Evolutionary conservation across 2,329 filamentous ascomycete species (phyloP).

Genomic region (Aspergillus proliferans): DNA sequence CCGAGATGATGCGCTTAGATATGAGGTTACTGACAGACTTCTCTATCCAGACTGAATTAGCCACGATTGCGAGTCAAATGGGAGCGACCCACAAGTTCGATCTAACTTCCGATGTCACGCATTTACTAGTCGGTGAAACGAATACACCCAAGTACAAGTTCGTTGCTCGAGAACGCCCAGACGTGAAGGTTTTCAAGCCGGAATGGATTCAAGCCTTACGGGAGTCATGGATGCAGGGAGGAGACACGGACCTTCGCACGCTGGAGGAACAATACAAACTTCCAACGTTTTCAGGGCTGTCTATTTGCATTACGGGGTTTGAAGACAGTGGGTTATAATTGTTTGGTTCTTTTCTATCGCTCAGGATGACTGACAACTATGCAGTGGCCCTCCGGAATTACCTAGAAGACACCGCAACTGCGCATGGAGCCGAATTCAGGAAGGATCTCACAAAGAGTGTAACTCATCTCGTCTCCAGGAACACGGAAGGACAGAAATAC

Average conservation of each 20-base stretch:
- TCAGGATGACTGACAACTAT: conserved; percentile 2
- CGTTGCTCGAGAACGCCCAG: conserved; percentile 80
- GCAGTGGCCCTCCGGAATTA: conserved; percentile 60
- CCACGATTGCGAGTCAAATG: conserved; percentile 61
- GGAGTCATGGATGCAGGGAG: conserved; percentile 71
- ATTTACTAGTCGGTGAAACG: conserved; percentile 83
- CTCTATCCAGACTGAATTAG: conserved; percentile 32
- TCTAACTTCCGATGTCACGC: conserved; percentile 90
- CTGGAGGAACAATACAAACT: conserved; percentile 56
- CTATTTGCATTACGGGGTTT: conserved; percentile 65
- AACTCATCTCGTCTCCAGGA: conserved; percentile 78
- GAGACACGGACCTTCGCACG: conserved; percentile 63
- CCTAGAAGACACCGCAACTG: conserved; percentile 61
- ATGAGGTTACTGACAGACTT: conserved; percentile 4
- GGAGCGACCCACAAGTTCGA: conserved; percentile 84
- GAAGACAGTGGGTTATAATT: conserved; percentile 49
- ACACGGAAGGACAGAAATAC: conserved; percentile 82
- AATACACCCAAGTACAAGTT: conserved; percentile 93
- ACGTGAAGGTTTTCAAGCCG: conserved; percentile 76
- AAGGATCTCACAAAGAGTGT: conserved; percentile 80
- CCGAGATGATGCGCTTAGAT: neutral
- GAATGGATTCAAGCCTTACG: conserved; percentile 79
- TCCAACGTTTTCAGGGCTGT: conserved; percentile 46
- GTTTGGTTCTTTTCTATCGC: neutral
- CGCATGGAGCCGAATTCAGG: conserved; percentile 75